Evolutionary conservation across 805 yeast genomes (phyloP).

Genomic region (Hanseniaspora mollemarum): DNA sequence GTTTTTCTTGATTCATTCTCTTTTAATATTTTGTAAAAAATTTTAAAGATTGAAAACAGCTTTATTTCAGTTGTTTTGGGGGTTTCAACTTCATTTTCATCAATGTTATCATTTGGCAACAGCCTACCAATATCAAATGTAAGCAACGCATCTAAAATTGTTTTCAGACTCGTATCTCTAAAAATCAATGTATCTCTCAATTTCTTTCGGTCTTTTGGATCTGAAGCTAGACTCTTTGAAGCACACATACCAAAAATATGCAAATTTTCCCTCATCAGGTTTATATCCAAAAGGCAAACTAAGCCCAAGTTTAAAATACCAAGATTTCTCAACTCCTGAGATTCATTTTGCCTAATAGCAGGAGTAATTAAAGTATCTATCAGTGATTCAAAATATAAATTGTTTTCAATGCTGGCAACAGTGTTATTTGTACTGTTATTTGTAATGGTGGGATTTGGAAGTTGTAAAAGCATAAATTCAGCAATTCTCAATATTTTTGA

Average conservation of each 20-base stretch:
- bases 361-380: constrained; percentile 70
- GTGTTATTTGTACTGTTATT: constrained; percentile 58
- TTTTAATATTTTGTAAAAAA: constrained; percentile 56
- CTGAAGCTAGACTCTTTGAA: constrained; percentile 50
- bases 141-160: constrained; percentile 66
- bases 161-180: constrained; percentile 51
- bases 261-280: constrained; percentile 53
- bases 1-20: constrained; percentile 47
- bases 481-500: constrained; percentile 24
- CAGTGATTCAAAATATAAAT: constrained; percentile 49
- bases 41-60: constrained; percentile 46
- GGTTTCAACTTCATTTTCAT: constrained; percentile 51
- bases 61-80: constrained; percentile 1
- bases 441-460: constrained; percentile 49
- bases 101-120: constrained; percentile 42
- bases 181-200: constrained; percentile 23
- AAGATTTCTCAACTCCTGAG: constrained; percentile 41
- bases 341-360: constrained; percentile 51
- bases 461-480: constrained; percentile 34
- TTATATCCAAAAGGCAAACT: constrained; percentile 58
- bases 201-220: background rate
- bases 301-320: constrained; percentile 72
- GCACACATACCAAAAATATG: constrained; percentile 59
- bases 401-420: constrained; percentile 52
- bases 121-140: constrained; percentile 47